Base-by-base conservation (phyloP, 805 yeast species). In the Ogataea salicorniae region DNA sequence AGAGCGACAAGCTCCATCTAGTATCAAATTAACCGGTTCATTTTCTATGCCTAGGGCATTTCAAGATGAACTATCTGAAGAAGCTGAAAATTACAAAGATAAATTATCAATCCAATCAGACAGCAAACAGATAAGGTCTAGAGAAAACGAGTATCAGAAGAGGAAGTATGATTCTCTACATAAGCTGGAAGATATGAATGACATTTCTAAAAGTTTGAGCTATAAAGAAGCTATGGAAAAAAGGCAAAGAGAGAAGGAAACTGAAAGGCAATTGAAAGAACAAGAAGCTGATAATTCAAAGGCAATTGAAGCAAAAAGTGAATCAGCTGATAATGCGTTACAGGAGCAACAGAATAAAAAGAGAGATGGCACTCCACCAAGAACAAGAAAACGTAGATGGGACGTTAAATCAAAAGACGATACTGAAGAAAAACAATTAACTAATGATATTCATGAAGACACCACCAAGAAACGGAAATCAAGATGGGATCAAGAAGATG, bases 101-200 rank as follows among this genome's bases (percentile, higher is more conserved):
- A 53, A 50, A 11, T 45, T 61, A 14, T 37, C 60, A 37, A 55
- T 66, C 17, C 57, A 59, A 41, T 55, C 57, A 39, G 50, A 58
- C 17, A 48, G 53, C 6, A 60, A 64, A 45, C 56, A 67, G 1
- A 56, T 65, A 23, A 61, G 54, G 36, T 65, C 67, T 4, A 65
- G 72, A 17, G 81, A 75, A 54, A 66, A 69, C 40, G 76, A 71
- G 5, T 82, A 79, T 57, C 82, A 77, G 42, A 69, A 63, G 49
- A 69, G 72, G 49, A 61, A 55, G 43, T 59, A 62, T 38, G 56
- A 52, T 2, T 23, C 43, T 11, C 37, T 57, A 20, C 34, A 47
- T 31, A 39, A 46, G 34, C 43, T 42, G 23, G 57, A 46, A 20
- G 51, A 48, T n/a, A 37, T 35, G 36, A 22, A 34, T 5, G 48